phyloP scores from a whole-genome alignment of 2,329 filamentous ascomycete species.

The Fusarium euwallaceae region DNA sequence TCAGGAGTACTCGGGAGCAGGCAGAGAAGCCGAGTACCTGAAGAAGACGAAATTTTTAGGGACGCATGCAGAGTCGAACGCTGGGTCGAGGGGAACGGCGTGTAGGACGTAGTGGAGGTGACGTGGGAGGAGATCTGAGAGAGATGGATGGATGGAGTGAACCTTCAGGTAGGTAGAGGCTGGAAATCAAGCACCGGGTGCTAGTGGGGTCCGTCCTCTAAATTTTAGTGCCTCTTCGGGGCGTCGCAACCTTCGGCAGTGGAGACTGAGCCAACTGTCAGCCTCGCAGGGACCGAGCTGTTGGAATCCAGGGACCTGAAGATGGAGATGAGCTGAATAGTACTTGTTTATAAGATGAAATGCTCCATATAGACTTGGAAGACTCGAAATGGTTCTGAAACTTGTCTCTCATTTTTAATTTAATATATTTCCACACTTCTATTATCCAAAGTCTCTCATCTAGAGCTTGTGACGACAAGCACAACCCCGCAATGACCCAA shows the following conservation, averaged over 20 bases:
- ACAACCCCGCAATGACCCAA: constrained; percentile 37
- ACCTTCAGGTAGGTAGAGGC: background rate
- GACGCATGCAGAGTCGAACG: constrained; percentile 3
- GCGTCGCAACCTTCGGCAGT: constrained; percentile 9
- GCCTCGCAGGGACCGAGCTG: constrained; percentile 37
- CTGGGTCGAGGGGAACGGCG: constrained; percentile 7
- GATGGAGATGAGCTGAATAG: background rate
- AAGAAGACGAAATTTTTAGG: background rate
- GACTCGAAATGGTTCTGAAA: background rate
- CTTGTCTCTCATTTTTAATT: background rate
- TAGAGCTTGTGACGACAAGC: background rate
- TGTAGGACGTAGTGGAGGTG: constrained; percentile 9
- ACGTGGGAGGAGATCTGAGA: constrained; percentile 17
- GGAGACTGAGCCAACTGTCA: constrained; percentile 21
- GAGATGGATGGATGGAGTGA: background rate
- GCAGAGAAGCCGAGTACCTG: constrained; percentile 3
- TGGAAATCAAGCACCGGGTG: background rate
- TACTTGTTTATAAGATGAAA: background rate
- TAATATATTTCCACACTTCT: background rate
- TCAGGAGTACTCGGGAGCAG: background rate
- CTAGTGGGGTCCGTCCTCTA: constrained; percentile 38
- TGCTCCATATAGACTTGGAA: background rate
- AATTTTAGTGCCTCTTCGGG: constrained; percentile 35
- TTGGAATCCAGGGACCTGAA: background rate
- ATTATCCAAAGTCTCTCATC: background rate